Base-by-base conservation (phyloP, 305 asterid genomes). In the Ilex paraguariensis region DNA sequence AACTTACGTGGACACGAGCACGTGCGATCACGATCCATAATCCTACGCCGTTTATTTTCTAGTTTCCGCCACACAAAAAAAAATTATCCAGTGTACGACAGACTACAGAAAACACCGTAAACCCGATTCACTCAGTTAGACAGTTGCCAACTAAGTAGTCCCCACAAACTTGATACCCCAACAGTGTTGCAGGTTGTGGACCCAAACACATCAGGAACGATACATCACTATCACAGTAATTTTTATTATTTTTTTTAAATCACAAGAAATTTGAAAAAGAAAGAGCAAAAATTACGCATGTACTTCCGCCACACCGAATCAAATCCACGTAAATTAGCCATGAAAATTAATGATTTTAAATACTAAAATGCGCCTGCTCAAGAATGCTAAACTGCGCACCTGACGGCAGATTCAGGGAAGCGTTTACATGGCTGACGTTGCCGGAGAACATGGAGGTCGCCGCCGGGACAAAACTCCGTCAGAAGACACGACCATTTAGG, bases 381-480 rank as follows among this genome's bases (percentile, higher is more conserved):
- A 21, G 28, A 21, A 21, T 49, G 53, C 16, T 49, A 49, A n/a
- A 17, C n/a, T 31, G 57, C 79, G 78, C 50, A 92, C 98, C 98
- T 82, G 79, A 92, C 97, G 57, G 96, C 87, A 69, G 95, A 87
- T 31, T 87, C 95, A 15, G 90, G 81, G 82, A 87, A 92, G 49
- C 96, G 94, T 79, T 87, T 92, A 39, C 77, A 73, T 7, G 97
- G 95, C 78, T 90, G 98, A 2, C 95, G 95, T 75, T 92, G 98
- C 32, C 98, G 96, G 86, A 92, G 94, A 59, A 92, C 90, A 69
- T 92, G 98, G 30, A 92, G 87, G 75, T 92, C 98, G 21, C 98
- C 98, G 69, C 98, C 98, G 74, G 98, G 98, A 65, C 97, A 90
- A 72, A 90, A 90, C 76, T 92, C 98, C 17, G 97, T 92, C 64